phyloP scores from a whole-genome alignment of 257 asterid species.

The Solanum pinnatisectum region DNA sequence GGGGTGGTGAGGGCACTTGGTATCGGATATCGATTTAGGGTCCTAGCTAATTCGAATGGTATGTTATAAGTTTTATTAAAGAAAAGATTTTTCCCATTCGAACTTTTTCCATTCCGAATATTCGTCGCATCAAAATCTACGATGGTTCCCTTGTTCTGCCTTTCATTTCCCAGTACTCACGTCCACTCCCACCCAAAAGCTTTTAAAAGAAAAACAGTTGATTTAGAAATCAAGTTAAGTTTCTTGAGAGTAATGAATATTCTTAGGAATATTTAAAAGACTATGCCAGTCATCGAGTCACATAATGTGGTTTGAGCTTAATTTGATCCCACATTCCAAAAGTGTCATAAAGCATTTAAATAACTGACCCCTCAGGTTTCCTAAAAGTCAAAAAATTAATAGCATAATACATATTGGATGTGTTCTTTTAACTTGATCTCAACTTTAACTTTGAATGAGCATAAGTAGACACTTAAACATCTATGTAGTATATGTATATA shows the following conservation, averaged over 20 bases:
- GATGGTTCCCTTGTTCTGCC: neutral
- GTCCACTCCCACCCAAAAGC: no score
- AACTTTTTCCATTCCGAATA: neutral
- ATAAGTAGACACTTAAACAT: no score
- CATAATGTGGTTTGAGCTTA: neutral
- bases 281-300: neutral
- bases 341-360: neutral
- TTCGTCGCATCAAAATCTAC: neutral
- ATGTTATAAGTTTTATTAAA: neutral
- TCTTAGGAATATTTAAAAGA: neutral
- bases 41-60: neutral
- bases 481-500: no score
- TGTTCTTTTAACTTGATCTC: no score
- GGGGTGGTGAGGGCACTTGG: neutral
- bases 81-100: rapidly evolving
- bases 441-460: no score
- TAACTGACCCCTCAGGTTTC: neutral
- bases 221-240: neutral
- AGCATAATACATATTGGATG: no score
- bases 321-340: neutral
- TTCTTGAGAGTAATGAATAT: neutral
- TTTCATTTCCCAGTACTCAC: neutral
- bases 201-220: neutral
- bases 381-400: neutral
- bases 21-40: no score